Percentiles rank a stretch among this genome's conserved stretches.
Conservation (phyloP, 352 stramenopile genomes). For the Globisporangium rhizosaccharum region DNA sequence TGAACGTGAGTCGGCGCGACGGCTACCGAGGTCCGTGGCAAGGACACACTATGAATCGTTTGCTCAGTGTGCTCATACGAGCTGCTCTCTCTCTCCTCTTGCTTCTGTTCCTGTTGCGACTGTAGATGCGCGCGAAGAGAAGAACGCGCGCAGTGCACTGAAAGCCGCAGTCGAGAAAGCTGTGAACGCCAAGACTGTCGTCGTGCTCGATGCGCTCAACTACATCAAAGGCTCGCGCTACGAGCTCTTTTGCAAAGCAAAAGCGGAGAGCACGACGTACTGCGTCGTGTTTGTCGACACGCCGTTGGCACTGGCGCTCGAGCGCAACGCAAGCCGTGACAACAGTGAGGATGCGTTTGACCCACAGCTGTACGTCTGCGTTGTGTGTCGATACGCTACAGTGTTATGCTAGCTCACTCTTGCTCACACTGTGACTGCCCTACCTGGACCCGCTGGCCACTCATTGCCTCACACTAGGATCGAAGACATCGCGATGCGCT, state of each 20-base stretch:
- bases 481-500: slow-evolving; percentile 79
- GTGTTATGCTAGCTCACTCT: no score
- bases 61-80: not conserved
- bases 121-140: slow-evolving; percentile 55
- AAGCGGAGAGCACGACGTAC: slow-evolving; percentile 87
- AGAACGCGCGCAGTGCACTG: slow-evolving; percentile 62
- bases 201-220: slow-evolving; percentile 92
- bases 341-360: slow-evolving; percentile 30
- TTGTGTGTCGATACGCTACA: not conserved
- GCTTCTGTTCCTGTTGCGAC: not conserved
- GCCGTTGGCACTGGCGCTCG: slow-evolving; percentile 43
- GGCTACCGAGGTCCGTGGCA: slow-evolving; percentile 48
- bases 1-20: slow-evolving; percentile 51
- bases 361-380: slow-evolving; percentile 34
- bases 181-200: slow-evolving; percentile 63
- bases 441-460: not conserved
- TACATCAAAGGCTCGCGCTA: slow-evolving; percentile 96
- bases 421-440: not conserved
- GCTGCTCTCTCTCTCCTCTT: not conserved
- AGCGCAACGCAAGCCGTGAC: slow-evolving; percentile 39
- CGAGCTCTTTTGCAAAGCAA: slow-evolving; percentile 93
- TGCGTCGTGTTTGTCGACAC: slow-evolving; percentile 85
- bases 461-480: slow-evolving; percentile 32
- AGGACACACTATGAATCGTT: not conserved
- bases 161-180: slow-evolving; percentile 57